Evolutionary conservation across 345 rosid genomes (phyloP).

Genomic region (Carallia pectinifolia): DNA sequence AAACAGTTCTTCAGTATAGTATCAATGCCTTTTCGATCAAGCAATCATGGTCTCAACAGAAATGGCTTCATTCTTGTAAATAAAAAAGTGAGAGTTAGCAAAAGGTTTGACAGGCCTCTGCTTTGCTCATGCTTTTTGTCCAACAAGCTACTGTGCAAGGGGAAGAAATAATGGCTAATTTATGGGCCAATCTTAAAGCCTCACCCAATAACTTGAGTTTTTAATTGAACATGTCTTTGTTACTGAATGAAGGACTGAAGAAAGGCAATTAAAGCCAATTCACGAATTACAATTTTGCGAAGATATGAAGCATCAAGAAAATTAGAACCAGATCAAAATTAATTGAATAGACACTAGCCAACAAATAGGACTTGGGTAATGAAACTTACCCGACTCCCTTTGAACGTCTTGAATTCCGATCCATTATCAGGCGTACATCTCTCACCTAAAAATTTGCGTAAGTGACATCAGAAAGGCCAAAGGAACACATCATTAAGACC

Average conservation of each 20-base stretch:
- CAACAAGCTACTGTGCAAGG: no score
- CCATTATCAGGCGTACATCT: conserved; percentile 97
- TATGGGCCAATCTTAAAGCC: no score
- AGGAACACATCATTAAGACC: neutral
- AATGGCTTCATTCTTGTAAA: no score
- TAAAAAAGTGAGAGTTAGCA: no score
- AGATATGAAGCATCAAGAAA: neutral
- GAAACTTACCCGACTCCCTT: conserved; percentile 85
- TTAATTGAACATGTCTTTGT: no score
- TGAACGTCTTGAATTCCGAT: conserved; percentile 93
- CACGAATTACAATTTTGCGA: neutral
- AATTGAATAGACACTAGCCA: neutral
- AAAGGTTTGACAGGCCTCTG: no score
- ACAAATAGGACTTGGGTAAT: neutral
- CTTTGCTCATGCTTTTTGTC: no score
- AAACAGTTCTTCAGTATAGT: no score
- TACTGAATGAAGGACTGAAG: neutral
- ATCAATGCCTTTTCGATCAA: no score
- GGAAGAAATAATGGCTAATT: no score
- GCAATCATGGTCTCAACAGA: no score
- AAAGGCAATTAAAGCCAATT: neutral
- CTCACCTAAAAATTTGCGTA: conserved; percentile 63
- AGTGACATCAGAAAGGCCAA: conserved; percentile 7
- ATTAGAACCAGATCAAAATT: neutral
- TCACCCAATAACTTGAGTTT: no score